phyloP scores from a whole-genome alignment of 768 basidiomycete genomes.

The Boletus reticulatus region DNA sequence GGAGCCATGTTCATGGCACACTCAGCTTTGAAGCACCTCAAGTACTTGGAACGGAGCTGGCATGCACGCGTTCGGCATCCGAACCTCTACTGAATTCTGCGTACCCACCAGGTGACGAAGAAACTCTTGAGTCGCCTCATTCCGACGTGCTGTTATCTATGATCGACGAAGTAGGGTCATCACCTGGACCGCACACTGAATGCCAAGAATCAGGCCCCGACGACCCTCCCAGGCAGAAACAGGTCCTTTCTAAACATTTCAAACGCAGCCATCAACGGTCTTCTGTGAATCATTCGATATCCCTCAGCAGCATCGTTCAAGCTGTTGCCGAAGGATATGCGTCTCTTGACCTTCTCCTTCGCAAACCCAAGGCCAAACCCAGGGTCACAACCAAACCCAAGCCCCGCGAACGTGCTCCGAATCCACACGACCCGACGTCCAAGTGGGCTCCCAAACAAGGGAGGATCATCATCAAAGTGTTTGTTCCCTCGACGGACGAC shows the following conservation, averaged over 20 bases:
- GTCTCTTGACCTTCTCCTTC: constrained; percentile 17
- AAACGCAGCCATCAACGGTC: constrained; percentile 11
- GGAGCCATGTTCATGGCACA: not conserved
- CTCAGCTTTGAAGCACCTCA: not conserved
- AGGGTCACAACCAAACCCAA: not conserved
- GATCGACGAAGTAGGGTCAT: constrained; percentile 9
- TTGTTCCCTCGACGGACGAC: constrained; percentile 39
- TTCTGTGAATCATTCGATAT: constrained; percentile 13
- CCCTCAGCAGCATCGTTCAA: constrained; percentile 12
- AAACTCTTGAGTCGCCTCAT: constrained; percentile 6
- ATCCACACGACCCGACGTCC: not conserved
- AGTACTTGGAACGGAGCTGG: not conserved
- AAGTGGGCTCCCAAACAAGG: constrained; percentile 35
- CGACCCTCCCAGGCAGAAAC: not conserved
- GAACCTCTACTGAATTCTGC: constrained; percentile 7
- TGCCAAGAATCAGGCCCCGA: not conserved
- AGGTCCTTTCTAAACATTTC: not conserved
- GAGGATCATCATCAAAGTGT: constrained; percentile 39
- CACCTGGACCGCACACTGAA: not conserved
- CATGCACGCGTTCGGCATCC: constrained; percentile 5
- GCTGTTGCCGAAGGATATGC: constrained; percentile 13
- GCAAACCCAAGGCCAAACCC: constrained; percentile 10
- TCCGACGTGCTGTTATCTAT: constrained; percentile 10
- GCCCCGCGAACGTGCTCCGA: not conserved
- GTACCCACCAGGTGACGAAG: constrained; percentile 1